phyloP scores from a whole-genome alignment of 805 yeast genomes.

The Schizosaccharomyces osmophilus region DNA sequence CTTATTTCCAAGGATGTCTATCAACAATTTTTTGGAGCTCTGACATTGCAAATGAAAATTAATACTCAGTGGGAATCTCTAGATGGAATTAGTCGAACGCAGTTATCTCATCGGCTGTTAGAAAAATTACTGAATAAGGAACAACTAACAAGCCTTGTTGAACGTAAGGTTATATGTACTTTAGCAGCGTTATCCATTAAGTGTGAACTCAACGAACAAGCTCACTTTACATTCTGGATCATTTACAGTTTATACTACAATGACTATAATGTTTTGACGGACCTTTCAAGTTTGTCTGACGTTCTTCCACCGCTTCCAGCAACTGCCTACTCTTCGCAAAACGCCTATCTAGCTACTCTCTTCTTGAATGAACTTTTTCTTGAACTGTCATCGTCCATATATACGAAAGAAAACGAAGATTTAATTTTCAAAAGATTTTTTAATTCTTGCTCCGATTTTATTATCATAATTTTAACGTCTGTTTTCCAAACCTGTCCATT shows the following conservation, averaged over 20 bases:
- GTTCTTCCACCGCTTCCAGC: not conserved
- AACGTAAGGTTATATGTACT: not conserved
- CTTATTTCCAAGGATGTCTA: not conserved
- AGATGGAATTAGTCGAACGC: not conserved
- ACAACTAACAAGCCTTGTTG: not conserved
- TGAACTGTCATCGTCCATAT: not conserved
- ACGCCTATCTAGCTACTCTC: not conserved
- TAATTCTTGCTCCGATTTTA: not conserved
- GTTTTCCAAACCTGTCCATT: not conserved
- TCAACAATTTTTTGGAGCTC: not conserved
- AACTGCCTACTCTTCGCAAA: not conserved
- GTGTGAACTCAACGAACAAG: not conserved
- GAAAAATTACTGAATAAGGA: not conserved
- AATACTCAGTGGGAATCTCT: not conserved
- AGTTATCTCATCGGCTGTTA: not conserved
- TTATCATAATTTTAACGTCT: not conserved
- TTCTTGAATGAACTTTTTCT: not conserved
- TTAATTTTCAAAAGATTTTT: not conserved
- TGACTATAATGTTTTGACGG: not conserved
- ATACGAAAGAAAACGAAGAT: not conserved
- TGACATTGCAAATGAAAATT: not conserved
- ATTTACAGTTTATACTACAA: not conserved
- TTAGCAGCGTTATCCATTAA: not conserved
- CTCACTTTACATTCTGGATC: not conserved
- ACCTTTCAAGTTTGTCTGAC: not conserved